Evolutionary conservation across 1,139 yeast species (phyloP), one percentile per base, ranked within the genome.

Genomic region (Saccharomyces pastorianus): DNA sequence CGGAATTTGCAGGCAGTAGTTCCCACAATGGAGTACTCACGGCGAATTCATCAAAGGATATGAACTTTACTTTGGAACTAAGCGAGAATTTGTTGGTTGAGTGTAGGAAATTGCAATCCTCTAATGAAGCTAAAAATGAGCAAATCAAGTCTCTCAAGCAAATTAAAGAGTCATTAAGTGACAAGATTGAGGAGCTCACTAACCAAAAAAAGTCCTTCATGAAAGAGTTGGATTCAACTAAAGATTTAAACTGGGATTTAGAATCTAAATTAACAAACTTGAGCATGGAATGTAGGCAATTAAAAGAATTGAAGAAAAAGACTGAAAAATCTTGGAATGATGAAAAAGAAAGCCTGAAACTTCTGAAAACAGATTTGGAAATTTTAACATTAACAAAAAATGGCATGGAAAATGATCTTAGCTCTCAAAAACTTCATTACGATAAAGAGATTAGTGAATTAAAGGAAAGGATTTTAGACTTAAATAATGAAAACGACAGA

Each of bases 1-100:
- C 73, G n/a, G 55, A 48, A 61, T 62, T 48, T 55, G 68, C 56
- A 60, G 71, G 58, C 20, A 61, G 64, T 52, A 53, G 53, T 51
- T 60, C 56, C 53, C 64, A 59, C 57, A 68, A 29, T 55, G 69
- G 54, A 50, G 64, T 47, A 23, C 34, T 32, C 56, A 6, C 29
- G 31, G n/a, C 42, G 34, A 25, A 9, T 26, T 34, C 47, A 14
- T 46, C 53, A 14, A 51, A 51, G 50, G 93, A 88, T 60, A 82
- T 88, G 73, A 82, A 84, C 62, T 89, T 89, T 68, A 88, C 88
- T 4, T 86, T 90, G 53, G 95, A 89, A 1, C 73, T 90, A 58
- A 86, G 95, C 69, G 96, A 89, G 64, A 85, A 84, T 53, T 74
- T 90, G 57, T 76, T 90, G 29, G 75, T 79, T 28, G 95, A 90